phyloP scores from a whole-genome alignment of 176 grass and related monocot genomes.

The Cenchrus purpureus region DNA sequence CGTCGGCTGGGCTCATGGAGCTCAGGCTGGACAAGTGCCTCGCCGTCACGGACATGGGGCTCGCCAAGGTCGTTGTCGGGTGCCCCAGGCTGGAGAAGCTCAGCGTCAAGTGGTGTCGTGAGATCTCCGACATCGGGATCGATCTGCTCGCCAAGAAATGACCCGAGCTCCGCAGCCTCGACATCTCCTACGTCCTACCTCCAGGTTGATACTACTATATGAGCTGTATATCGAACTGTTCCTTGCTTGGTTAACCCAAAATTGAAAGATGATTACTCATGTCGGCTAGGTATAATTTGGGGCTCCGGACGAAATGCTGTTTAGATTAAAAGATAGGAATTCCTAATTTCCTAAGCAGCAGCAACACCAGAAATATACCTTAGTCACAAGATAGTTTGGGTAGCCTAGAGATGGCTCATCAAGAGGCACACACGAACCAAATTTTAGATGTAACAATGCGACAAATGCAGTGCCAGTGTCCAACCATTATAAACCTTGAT shows the following conservation, averaged over 20 bases:
- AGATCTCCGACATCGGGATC: conserved; percentile 93
- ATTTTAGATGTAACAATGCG: too few relatives aligned
- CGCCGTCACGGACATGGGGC: conserved; percentile 79
- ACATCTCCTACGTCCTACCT: conserved; percentile 76
- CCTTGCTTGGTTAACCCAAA: not conserved
- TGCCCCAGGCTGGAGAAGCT: conserved; percentile 78
- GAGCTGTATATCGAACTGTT: conserved; percentile 16
- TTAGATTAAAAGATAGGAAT: not conserved
- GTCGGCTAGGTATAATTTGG: not conserved
- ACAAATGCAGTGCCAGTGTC: too few relatives aligned
- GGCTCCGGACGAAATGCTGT: not conserved
- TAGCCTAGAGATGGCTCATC: too few relatives aligned
- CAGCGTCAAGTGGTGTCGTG: conserved; percentile 86
- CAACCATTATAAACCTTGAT: too few relatives aligned
- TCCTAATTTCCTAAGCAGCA: not conserved
- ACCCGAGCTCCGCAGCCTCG: conserved; percentile 60
- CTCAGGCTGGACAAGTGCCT: conserved; percentile 85
- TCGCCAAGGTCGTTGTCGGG: conserved; percentile 83
- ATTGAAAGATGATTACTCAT: not conserved
- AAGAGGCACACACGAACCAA: too few relatives aligned
- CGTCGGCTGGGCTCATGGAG: conserved; percentile 57
- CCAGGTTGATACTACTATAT: conserved; percentile 46
- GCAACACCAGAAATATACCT: not conserved
- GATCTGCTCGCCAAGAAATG: conserved; percentile 95
- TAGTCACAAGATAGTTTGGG: not conserved